Base-by-base conservation (phyloP, 495 filamentous ascomycete genomes). In the Podospora conica region DNA sequence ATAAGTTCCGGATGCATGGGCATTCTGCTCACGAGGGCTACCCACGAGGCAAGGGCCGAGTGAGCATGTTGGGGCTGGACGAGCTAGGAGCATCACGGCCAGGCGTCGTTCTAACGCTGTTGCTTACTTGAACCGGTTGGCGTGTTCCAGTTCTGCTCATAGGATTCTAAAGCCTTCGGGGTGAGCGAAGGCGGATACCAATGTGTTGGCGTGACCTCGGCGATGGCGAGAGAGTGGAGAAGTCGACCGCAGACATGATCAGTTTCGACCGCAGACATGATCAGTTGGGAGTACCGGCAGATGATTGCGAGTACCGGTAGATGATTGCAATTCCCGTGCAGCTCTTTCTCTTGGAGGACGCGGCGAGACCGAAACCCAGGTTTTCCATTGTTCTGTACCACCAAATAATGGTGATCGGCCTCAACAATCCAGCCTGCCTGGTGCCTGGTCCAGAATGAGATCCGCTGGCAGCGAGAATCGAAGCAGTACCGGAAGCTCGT, bases 301-400 rank as follows among this genome's bases (percentile, higher is more conserved):
- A 29, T 56, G 12, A 23, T 55, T 27, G 58, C 65, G 63, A 55
- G 53, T 66, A 48, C 18, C 62, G 53, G n/a, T n/a, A 60, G 18
- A 29, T 56, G 12, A 23, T 55, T 27, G 58, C 65, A 65, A 55
- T 56, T 66, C 56, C 18, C 62, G 53, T 11, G 29, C 15, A 29
- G 28, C 2, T 20, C 25, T 58, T 9, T 8, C 18, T 15, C 10
- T 60, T 33, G 60, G 29, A 53, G 23, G 48, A n/a, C 40, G 55
- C 64, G 68, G 68, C 60, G 53, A 66, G 27, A 65, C 64, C 57
- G 64, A 66, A 27, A 66, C 56, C 64, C 68, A 59, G 60, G 64
- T 66, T 64, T 55, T n/a, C 58, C 29, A n/a, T 66, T 11, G 18
- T 33, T 33, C 62, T 63, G 33, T 56, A 12, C 61, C 48, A 24